These are phyloP conservation scores for Zygotorulaspora mrakii DNA, from an alignment of 1,139 yeast genomes.

Conservation along the genomic window DNA sequence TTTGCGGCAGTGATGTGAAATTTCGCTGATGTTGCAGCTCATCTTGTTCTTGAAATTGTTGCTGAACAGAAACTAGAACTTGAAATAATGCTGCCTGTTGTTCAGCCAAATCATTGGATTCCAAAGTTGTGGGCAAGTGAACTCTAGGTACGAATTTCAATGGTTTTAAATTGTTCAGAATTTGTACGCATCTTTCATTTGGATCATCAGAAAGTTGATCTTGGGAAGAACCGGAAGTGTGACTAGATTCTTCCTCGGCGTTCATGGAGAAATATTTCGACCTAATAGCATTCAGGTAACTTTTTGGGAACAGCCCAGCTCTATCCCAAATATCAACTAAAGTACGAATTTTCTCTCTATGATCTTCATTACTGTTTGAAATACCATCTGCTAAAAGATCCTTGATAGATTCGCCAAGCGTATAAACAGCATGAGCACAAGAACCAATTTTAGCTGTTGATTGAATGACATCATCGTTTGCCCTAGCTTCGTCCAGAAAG, in stretches of 20 bases:
- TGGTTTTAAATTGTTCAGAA: constrained; percentile 27
- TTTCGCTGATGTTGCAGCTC: constrained; percentile 12
- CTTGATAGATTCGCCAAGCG: constrained; percentile 56
- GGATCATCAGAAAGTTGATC: constrained; percentile 44
- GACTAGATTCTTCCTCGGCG: constrained; percentile 23
- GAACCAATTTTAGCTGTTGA: constrained; percentile 62
- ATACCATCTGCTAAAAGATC: constrained; percentile 58
- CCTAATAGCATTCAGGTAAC: constrained; percentile 53
- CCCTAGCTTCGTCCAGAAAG: constrained; percentile 69
- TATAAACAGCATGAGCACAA: constrained; percentile 66
- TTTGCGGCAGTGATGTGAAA: not conserved
- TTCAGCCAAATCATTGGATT: constrained; percentile 33
- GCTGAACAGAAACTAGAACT: constrained; percentile 41
- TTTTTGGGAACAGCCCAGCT: constrained; percentile 68
- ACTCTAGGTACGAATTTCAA: constrained; percentile 23
- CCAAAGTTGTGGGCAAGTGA: constrained; percentile 23
- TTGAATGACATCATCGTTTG: constrained; percentile 45
- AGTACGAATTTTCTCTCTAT: constrained; percentile 70
- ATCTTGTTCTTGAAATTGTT: constrained; percentile 21
- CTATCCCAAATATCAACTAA: constrained; percentile 91
- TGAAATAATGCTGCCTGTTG: constrained; percentile 46
- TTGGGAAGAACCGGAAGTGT: constrained; percentile 19
- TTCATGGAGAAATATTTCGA: constrained; percentile 52
- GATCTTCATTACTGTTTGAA: constrained; percentile 48
- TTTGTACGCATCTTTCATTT: constrained; percentile 41